phyloP scores from a whole-genome alignment of 768 basidiomycete species.

The Pilatotrama ljubarskyi region DNA sequence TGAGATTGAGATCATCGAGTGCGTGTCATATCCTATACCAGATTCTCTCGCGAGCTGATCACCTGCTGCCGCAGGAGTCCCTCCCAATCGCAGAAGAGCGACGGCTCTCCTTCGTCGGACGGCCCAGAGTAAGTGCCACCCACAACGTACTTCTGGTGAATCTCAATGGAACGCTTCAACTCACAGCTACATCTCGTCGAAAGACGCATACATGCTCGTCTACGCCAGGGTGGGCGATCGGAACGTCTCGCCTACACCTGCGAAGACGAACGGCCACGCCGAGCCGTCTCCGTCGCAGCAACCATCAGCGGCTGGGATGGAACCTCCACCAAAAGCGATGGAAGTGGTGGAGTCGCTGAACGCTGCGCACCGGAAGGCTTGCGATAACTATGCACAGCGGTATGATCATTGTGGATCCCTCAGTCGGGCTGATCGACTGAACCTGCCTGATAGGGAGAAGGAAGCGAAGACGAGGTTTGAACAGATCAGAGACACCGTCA shows the following conservation, averaged over 20 bases:
- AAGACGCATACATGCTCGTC: slow-evolving; percentile 94
- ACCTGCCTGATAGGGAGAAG: slow-evolving; percentile 40
- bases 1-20: slow-evolving; percentile 30
- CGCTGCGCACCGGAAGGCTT: slow-evolving; percentile 48
- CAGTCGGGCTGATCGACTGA: no score
- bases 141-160: not conserved
- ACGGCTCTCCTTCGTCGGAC: not conserved
- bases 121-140: slow-evolving; percentile 10
- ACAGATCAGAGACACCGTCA: slow-evolving; percentile 52
- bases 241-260: slow-evolving; percentile 1
- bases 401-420: no score
- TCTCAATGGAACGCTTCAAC: not conserved
- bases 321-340: slow-evolving; percentile 49
- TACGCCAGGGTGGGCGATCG: slow-evolving; percentile 56
- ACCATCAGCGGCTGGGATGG: not conserved
- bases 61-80: not conserved
- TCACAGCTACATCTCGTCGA: slow-evolving; percentile 56
- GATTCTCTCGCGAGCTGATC: not conserved
- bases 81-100: not conserved
- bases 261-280: not conserved
- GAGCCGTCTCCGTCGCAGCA: not conserved
- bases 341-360: slow-evolving; percentile 58
- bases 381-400: slow-evolving; percentile 22
- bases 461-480: slow-evolving; percentile 46
- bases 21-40: not conserved